Conservation (phyloP, 371 early-diverging fungal species). For the Amoeboradix gromovi region DNA sequence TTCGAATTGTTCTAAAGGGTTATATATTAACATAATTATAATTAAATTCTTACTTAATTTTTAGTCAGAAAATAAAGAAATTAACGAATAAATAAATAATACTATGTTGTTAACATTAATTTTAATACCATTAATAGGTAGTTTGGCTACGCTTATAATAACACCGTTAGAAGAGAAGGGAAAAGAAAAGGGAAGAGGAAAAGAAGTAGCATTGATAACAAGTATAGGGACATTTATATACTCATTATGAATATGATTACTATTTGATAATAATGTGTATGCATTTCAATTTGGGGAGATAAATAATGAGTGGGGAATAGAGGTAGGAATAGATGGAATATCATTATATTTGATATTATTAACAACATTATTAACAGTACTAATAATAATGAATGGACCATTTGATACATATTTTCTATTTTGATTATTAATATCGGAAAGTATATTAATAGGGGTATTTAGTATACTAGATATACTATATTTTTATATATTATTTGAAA, state of each 20-base stretch:
- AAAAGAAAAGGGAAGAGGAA: too few relatives aligned
- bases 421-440: conserved; percentile 21
- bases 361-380: conserved; percentile 29
- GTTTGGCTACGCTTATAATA: conserved; percentile 6
- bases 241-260: conserved; percentile 17
- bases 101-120: conserved; percentile 4
- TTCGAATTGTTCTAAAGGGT: background rate
- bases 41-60: conserved; percentile 4
- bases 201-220: too few relatives aligned
- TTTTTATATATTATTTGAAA: conserved; percentile 33
- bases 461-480: conserved; percentile 24
- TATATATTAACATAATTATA: conserved; percentile 2
- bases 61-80: conserved; percentile 6
- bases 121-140: conserved; percentile 8
- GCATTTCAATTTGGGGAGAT: conserved; percentile 22
- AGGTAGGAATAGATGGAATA: conserved; percentile 28
- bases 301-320: too few relatives aligned
- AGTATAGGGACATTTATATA: conserved; percentile 18
- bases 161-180: too few relatives aligned
- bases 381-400: conserved; percentile 24
- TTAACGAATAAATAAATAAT: conserved; percentile 9
- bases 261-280: conserved; percentile 25
- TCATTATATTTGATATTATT: conserved; percentile 29
- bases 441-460: conserved; percentile 22
- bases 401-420: conserved; percentile 17